These are phyloP conservation scores for Boletus tomentosulus DNA, from an alignment of 768 basidiomycete genomes.

Conservation along the genomic window DNA sequence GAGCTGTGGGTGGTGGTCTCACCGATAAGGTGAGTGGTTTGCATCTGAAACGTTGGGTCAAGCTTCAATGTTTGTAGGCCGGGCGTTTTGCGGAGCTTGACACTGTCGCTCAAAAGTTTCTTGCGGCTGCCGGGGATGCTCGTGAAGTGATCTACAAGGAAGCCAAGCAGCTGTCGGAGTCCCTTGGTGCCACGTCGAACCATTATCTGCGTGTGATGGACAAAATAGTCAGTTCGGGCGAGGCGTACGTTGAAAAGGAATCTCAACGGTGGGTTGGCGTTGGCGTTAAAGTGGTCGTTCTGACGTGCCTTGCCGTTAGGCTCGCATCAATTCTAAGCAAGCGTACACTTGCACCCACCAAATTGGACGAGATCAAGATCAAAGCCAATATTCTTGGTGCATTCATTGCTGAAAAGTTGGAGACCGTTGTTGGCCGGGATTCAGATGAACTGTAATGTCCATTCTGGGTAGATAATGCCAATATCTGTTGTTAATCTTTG, in stretches of 20 bases:
- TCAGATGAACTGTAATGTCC: conserved; percentile 42
- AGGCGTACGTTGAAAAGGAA: conserved; percentile 84
- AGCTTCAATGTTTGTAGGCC: conserved; percentile 46
- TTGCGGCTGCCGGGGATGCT: conserved; percentile 51
- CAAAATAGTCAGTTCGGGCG: conserved; percentile 67
- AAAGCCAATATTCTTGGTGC: conserved; percentile 83
- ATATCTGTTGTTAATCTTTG: conserved; percentile 16
- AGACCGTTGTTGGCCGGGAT: conserved; percentile 29
- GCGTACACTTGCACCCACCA: conserved; percentile 66
- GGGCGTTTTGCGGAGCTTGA: conserved; percentile 81
- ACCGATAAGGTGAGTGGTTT: conserved; percentile 51
- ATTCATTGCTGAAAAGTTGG: conserved; percentile 43
- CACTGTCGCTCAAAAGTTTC: conserved; percentile 69
- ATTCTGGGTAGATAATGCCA: conserved; percentile 9
- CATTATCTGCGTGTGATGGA: conserved; percentile 92
- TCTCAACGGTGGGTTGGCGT: conserved; percentile 58
- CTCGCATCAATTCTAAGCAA: conserved; percentile 73
- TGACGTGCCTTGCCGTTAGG: conserved; percentile 35
- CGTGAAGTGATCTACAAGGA: conserved; percentile 64
- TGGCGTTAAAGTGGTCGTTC: not conserved
- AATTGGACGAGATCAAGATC: conserved; percentile 90
- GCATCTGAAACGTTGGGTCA: not conserved
- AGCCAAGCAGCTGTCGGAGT: conserved; percentile 47
- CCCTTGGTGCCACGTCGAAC: conserved; percentile 51
- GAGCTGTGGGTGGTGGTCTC: conserved; percentile 78